Evolutionary conservation across 768 basidiomycete genomes (phyloP).

Genomic region (Albatrellus ellisii): DNA sequence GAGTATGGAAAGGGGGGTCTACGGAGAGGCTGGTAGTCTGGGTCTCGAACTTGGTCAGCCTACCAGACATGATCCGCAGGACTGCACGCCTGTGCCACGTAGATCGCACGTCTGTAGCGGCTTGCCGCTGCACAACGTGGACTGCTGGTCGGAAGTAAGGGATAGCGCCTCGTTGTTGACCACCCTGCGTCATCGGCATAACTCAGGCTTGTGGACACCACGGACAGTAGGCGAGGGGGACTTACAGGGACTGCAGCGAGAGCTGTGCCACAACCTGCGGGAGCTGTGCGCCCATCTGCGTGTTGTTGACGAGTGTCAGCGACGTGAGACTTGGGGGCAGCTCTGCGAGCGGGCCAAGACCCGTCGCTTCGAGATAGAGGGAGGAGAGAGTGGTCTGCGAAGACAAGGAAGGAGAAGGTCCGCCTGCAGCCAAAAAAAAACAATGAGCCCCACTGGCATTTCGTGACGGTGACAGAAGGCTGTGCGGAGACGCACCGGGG

Average conservation of each 20-base stretch:
- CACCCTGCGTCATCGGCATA: conserved; percentile 3
- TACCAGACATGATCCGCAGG: conserved; percentile 12
- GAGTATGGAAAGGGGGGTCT: no score
- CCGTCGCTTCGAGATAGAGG: conserved; percentile 30
- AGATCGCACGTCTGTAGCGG: conserved; percentile 11
- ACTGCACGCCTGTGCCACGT: conserved; percentile 8
- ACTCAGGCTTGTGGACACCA: neutral
- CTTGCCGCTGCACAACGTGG: conserved; percentile 5
- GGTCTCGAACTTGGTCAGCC: no score
- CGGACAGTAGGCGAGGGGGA: neutral
- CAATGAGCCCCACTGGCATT: neutral
- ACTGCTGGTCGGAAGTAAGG: conserved; percentile 7
- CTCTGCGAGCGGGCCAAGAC: conserved; percentile 23
- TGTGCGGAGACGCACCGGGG: conserved; percentile 23
- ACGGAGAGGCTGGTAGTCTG: no score
- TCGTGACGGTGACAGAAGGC: neutral
- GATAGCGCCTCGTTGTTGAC: conserved; percentile 11
- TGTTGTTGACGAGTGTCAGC: conserved; percentile 27
- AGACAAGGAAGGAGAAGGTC: conserved; percentile 26
- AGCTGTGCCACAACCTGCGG: conserved; percentile 23
- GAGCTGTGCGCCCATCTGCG: conserved; percentile 24
- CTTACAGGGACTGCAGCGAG: conserved; percentile 28
- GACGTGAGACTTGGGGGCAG: conserved; percentile 23
- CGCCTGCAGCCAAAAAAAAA: conserved; percentile 19
- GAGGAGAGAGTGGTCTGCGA: conserved; percentile 24